phyloP scores from a whole-genome alignment of 2,329 filamentous ascomycete genomes.

The Cyclaneusma minus region DNA sequence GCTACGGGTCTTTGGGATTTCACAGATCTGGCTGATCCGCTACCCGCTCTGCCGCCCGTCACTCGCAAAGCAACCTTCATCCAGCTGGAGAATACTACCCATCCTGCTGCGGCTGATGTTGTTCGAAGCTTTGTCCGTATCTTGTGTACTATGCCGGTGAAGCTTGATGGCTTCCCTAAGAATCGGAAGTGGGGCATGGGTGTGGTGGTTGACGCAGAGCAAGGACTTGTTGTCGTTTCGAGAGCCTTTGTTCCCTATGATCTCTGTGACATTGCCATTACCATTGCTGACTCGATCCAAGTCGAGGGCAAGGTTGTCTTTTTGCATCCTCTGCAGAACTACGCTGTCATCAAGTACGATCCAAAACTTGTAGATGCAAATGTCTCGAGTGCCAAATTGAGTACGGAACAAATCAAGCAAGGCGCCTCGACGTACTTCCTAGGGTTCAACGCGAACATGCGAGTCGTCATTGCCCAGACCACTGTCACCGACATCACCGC shows the following conservation, averaged over 20 bases:
- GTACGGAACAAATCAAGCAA: slow-evolving; percentile 71
- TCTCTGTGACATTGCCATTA: slow-evolving; percentile 89
- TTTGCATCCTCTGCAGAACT: slow-evolving; percentile 92
- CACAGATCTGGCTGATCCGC: slow-evolving; percentile 62
- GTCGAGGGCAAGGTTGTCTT: slow-evolving; percentile 91
- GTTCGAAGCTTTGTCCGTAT: slow-evolving; percentile 92
- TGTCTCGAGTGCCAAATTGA: slow-evolving; percentile 75
- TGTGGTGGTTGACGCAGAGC: slow-evolving; percentile 90
- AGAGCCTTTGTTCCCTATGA: slow-evolving; percentile 91
- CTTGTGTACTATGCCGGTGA: slow-evolving; percentile 83
- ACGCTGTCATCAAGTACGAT: slow-evolving; percentile 90
- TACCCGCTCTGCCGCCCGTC: slow-evolving; percentile 58
- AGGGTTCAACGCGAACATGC: slow-evolving; percentile 92
- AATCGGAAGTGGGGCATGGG: slow-evolving; percentile 91
- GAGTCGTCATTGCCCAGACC: slow-evolving; percentile 86
- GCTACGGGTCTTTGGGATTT: slow-evolving; percentile 90
- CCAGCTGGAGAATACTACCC: slow-evolving; percentile 72
- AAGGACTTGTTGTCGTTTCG: slow-evolving; percentile 88
- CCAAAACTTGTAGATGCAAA: slow-evolving; percentile 85
- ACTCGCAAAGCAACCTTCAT: slow-evolving; percentile 80
- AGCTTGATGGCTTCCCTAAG: slow-evolving; percentile 94
- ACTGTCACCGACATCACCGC: slow-evolving; percentile 95
- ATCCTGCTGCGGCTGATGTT: slow-evolving; percentile 82
- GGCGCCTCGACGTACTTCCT: slow-evolving; percentile 92
- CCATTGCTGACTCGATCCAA: slow-evolving; percentile 91